Base-by-base conservation (phyloP, 805 yeast species). In the Suhomyces faveliae region DNA sequence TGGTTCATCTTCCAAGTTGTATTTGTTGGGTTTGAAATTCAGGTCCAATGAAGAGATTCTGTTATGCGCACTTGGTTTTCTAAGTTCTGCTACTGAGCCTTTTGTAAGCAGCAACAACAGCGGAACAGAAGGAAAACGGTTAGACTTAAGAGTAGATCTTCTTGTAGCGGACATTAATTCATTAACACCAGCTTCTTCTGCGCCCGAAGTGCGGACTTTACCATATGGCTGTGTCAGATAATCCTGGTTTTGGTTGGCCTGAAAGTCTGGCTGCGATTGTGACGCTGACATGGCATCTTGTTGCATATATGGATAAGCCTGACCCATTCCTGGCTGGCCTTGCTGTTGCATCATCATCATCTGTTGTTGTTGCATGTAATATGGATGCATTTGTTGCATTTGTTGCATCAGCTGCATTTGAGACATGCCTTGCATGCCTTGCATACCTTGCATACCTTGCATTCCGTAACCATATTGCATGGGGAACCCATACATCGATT, bases 91-190 rank as follows among this genome's bases (percentile, higher is more conserved):
- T 22, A 15, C 27, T 9, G 42, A n/a, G 12, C 12, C 35, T 25
- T 42, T 25, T 12, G 42, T 15, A 40, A 48, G 45, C 23, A 38
- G 25, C n/a, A 40, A 35, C 21, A 52, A 43, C 49, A 58, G 58
- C 2, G 76, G 76, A 9, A 68, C 68, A 24, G 74, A 70, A 7
- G 72, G 63, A 38, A 60, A 67, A 39, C 76, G 58, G 45, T 58
- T 69, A 3, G 71, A 62, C 50, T 59, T 65, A 27, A 67, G 48
- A 3, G 70, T 64, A 20, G 68, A 62, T 41, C 53, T 57, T 45
- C 75, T 56, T 10, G 70, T 57, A 42, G 59, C 62, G 37, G 57
- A 49, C 41, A 66, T 47, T 33, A 33, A 43, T 5, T 43, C 45
- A 22, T 35, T 45, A 4, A 27, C 23, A 5, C 39, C 46, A 23